A percentile compares a stretch with the other conserved stretches of the same genome.
These are phyloP conservation scores for Lathyrus aphaca DNA, from an alignment of 306 rosid genomes.

Conservation along the genomic window DNA sequence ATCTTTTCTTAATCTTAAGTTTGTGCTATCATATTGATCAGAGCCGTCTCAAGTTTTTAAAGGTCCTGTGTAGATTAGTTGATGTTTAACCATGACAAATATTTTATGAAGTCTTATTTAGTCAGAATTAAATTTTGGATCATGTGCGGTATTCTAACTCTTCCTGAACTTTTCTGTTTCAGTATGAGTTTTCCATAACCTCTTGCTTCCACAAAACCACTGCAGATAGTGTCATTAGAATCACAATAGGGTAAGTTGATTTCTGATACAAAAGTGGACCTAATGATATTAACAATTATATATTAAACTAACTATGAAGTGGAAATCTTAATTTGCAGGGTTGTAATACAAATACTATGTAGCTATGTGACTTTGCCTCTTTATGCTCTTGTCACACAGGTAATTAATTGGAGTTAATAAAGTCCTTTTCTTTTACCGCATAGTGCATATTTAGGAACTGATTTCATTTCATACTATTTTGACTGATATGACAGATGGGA, in stretches of 20 bases:
- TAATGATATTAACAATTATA: neutral
- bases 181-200: constrained; percentile 46
- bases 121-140: too few species aligned
- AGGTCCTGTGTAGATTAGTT: too few species aligned
- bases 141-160: neutral
- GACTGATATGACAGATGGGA: constrained; percentile 64
- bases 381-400: constrained; percentile 94
- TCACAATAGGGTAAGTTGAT: constrained; percentile 70
- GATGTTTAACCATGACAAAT: too few species aligned
- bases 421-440: too few species aligned
- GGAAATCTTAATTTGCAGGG: constrained; percentile 56
- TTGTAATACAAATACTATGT: constrained; percentile 69
- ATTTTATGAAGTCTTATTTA: too few species aligned
- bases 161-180: constrained; percentile 37
- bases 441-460: neutral
- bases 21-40: constrained; percentile 1
- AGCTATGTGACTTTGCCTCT: constrained; percentile 90
- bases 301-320: constrained; percentile 12
- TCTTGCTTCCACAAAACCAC: constrained; percentile 65
- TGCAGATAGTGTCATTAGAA: constrained; percentile 52
- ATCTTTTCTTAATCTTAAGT: neutral
- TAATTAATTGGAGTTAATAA: constrained; percentile 20
- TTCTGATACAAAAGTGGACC: neutral
- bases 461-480: constrained; percentile 7
- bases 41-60: too few species aligned